Base-by-base conservation (phyloP, 345 rosid species). In the Populus tremula region DNA sequence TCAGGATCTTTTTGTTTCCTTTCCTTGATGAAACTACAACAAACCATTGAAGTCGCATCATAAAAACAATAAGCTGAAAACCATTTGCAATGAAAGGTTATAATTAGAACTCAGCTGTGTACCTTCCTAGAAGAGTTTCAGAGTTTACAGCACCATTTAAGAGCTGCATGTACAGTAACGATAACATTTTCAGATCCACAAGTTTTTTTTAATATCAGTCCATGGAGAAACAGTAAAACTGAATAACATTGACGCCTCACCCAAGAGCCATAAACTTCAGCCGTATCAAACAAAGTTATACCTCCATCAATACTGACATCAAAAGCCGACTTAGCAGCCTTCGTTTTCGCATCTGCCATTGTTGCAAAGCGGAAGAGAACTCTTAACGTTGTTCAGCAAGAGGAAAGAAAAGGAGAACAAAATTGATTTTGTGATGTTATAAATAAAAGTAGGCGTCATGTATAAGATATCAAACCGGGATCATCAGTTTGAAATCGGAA, bases 81-180 rank as follows among this genome's bases (percentile, higher is more conserved):
- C 50, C 6, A 31, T 29, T 2, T 54, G 21, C 63, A 47, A 56
- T 75, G 33, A 11, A 69, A 5, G 36, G 18, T 79, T 74, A 74
- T 14, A 11, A 13, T 45, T 31, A 68, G 33, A 39, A 18, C 67
- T 13, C 23, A 21, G 61, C 27, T 76, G 64, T 3, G 39, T 84
- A 95, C 99, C 97, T 88, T 87, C 98, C 98, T 11, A 95, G 79
- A 16, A 95, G 89, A 74, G 96, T 86, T 86, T 95, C 99, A 38
- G 98, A 95, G 80, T 85, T 88, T 63, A 87, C 81, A 54, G 97
- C 96, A 80, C 96, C 99, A 1, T 91, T 72, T 9, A 93, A 79
- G 50, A 87, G 61, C 99, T 95, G 89, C 81, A 73, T 76, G 63
- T 18, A 64, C 47, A 76, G 0, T 13, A 71, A 33, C 25, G 38